Evolutionary conservation across 176 grass and related monocot species (phyloP).

Genomic region (Guadua angustifolia): DNA sequence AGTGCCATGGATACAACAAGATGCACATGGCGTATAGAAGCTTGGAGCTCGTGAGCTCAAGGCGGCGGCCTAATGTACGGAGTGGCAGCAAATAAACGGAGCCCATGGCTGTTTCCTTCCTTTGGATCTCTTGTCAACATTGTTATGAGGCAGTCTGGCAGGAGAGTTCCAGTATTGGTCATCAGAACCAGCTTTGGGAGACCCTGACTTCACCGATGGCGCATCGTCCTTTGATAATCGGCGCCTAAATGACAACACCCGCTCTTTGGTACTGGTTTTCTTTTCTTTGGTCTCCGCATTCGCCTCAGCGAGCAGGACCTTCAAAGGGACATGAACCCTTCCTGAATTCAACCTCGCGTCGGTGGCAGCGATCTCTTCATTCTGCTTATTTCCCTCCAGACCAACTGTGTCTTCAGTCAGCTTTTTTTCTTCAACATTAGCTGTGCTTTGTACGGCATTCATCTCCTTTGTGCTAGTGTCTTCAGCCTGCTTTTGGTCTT

Average conservation of each 20-base stretch:
- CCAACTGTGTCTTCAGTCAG: not conserved
- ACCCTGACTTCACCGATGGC: not conserved
- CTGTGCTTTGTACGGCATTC: not conserved
- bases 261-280: slow-evolving; percentile 45
- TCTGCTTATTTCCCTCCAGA: slow-evolving; percentile 36
- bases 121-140: slow-evolving; percentile 47
- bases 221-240: slow-evolving; percentile 27
- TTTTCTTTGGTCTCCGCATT: slow-evolving; percentile 57
- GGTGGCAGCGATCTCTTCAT: slow-evolving; percentile 31
- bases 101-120: slow-evolving; percentile 61
- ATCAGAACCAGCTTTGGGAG: slow-evolving; percentile 20
- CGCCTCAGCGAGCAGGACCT: slow-evolving; percentile 64
- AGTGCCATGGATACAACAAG: slow-evolving; percentile 28
- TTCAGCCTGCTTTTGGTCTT: slow-evolving; percentile 12
- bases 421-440: slow-evolving; percentile 18
- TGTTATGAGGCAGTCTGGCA: slow-evolving; percentile 47
- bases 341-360: slow-evolving; percentile 38
- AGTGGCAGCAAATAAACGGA: slow-evolving; percentile 67
- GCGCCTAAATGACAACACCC: slow-evolving; percentile 41
- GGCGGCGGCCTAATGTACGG: slow-evolving; percentile 33
- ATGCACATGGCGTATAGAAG: slow-evolving; percentile 23
- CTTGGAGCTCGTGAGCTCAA: not conserved
- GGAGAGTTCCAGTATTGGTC: slow-evolving; percentile 56
- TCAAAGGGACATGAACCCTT: slow-evolving; percentile 54
- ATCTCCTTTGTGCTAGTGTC: slow-evolving; percentile 13